Conservation (phyloP, 192 early-diverging fungal species). For the Lobosporangium transversale region DNA sequence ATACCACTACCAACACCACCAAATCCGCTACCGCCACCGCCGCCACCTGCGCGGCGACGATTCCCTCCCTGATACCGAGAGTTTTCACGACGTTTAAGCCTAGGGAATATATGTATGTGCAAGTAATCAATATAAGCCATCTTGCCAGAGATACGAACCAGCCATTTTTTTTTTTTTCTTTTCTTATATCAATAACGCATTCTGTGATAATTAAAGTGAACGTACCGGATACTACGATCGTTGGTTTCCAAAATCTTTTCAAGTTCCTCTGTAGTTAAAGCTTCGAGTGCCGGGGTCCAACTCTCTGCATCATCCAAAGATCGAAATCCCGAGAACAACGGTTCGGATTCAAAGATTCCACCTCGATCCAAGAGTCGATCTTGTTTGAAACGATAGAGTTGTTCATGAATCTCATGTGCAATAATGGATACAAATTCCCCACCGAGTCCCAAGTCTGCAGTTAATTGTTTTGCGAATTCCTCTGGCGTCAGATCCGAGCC, state of each 20-base stretch:
- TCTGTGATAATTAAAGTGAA: too few relatives aligned
- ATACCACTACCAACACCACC: background rate
- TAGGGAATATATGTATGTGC: background rate
- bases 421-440: slow-evolving; percentile 84
- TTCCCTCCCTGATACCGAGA: slow-evolving; percentile 33
- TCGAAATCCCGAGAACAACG: slow-evolving; percentile 58
- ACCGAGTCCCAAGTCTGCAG: slow-evolving; percentile 79
- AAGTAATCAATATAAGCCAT: background rate
- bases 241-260: slow-evolving; percentile 66
- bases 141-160: background rate
- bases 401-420: slow-evolving; percentile 79
- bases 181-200: too few relatives aligned
- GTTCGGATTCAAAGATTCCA: slow-evolving; percentile 44
- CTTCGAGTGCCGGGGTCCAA: slow-evolving; percentile 67
- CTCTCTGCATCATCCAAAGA: slow-evolving; percentile 56
- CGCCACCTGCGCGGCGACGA: slow-evolving; percentile 14
- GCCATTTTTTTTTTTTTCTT: background rate
- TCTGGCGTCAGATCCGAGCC: slow-evolving; percentile 73
- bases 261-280: slow-evolving; percentile 65
- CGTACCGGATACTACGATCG: slow-evolving; percentile 67
- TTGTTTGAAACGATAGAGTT: slow-evolving; percentile 69
- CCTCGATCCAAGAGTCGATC: slow-evolving; percentile 60
- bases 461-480: slow-evolving; percentile 72
- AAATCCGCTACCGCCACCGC: background rate
- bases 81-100: slow-evolving; percentile 56